Conservation (phyloP, 1,284 basidiomycete genomes). For the Meripilus lineatus region DNA sequence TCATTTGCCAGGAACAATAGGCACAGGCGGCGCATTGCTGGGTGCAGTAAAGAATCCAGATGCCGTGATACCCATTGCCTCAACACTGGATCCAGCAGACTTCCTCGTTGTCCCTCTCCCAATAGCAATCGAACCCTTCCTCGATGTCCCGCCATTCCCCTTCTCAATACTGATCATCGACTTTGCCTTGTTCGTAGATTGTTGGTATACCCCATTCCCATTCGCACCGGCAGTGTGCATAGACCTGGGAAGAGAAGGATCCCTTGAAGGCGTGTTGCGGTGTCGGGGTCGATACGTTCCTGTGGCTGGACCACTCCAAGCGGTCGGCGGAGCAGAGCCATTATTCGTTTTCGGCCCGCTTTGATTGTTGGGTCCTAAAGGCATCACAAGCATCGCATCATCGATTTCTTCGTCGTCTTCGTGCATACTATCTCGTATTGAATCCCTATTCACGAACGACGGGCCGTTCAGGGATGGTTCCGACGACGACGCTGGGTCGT, state of each 20-base stretch:
- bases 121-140: constrained; percentile 57
- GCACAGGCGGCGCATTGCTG: constrained; percentile 30
- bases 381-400: constrained; percentile 72
- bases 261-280: constrained; percentile 11
- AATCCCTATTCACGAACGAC: constrained; percentile 3
- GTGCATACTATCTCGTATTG: constrained; percentile 28
- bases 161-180: constrained; percentile 62
- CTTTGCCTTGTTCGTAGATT: constrained; percentile 33
- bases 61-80: constrained; percentile 66
- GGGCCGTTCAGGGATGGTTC: constrained; percentile 13
- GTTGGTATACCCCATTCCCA: constrained; percentile 19
- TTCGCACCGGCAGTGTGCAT: constrained; percentile 19
- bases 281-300: constrained; percentile 16
- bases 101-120: constrained; percentile 61
- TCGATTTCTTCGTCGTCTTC: constrained; percentile 68
- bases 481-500: constrained; percentile 23
- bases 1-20: constrained; percentile 15
- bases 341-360: constrained; percentile 12
- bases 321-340: constrained; percentile 9
- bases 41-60: constrained; percentile 71
- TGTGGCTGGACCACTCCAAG: constrained; percentile 11
- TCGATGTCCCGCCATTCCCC: constrained; percentile 27
- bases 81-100: constrained; percentile 59
- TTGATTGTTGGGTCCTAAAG: constrained; percentile 60
- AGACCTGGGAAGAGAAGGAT: constrained; percentile 23